Evolutionary conservation across 2,329 filamentous ascomycete genomes (phyloP).

Genomic region (Rhinocladiella mackenziei): DNA sequence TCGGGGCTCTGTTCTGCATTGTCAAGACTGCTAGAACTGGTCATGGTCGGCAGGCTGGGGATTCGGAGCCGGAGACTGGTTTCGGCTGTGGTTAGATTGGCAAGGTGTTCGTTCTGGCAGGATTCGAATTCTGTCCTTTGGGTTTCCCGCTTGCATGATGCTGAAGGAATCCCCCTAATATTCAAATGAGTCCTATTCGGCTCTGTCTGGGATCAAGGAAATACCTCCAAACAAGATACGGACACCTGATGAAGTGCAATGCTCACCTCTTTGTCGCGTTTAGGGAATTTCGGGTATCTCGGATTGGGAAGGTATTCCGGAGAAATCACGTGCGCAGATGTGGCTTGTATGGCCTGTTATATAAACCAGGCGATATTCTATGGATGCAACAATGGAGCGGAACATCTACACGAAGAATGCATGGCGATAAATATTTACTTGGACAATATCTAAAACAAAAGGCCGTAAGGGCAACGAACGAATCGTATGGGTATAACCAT

Average conservation of each 20-base stretch:
- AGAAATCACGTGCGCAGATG: conserved; percentile 6
- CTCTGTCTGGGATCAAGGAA: not conserved
- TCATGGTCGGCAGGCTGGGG: conserved; percentile 1
- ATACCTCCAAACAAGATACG: conserved; percentile 1
- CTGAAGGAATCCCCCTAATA: not conserved
- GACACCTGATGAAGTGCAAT: conserved; percentile 5
- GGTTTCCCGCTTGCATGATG: not conserved
- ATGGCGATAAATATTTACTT: conserved; percentile 1
- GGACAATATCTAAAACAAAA: conserved; percentile 13
- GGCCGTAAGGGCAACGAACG: conserved; percentile 2
- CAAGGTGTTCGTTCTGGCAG: conserved; percentile 5
- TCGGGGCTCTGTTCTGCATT: conserved; percentile 3
- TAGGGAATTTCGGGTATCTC: too few relatives aligned
- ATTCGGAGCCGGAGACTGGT: not conserved
- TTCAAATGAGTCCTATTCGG: not conserved
- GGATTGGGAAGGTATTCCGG: too few relatives aligned
- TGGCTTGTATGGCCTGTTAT: too few relatives aligned
- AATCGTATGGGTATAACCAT: conserved; percentile 16
- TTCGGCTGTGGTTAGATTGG: not conserved
- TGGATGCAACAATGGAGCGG: too few relatives aligned
- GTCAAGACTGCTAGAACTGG: conserved; percentile 1
- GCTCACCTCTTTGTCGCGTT: conserved; percentile 1
- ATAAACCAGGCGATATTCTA: too few relatives aligned
- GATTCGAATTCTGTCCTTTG: not conserved
- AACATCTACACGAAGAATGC: not conserved